Evolutionary conservation across 139 green algal species (phyloP).

Genomic region (Nannochloris sp.): DNA sequence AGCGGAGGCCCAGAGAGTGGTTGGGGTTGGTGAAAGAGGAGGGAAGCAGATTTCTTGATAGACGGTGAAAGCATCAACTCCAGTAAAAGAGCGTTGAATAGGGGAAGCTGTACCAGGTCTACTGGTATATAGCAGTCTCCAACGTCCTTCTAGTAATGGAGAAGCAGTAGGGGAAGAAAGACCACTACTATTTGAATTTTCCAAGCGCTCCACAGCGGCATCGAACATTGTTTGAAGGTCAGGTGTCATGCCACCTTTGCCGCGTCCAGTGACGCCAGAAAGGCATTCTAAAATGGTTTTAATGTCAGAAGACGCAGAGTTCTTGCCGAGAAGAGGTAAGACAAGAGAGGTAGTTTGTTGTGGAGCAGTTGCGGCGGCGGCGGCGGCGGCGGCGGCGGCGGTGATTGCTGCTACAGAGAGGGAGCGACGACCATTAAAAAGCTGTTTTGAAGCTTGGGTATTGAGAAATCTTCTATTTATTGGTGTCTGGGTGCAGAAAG

Average conservation of each 20-base stretch:
- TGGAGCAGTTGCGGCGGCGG: too few relatives aligned
- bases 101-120: conserved; percentile 63
- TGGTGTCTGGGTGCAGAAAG: too few relatives aligned
- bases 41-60: conserved; percentile 63
- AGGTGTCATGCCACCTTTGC: conserved; percentile 45
- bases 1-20: too few relatives aligned
- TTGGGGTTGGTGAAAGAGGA: too few relatives aligned
- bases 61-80: conserved; percentile 75
- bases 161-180: conserved; percentile 37
- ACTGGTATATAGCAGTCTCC: conserved; percentile 80
- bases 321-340: too few relatives aligned
- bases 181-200: conserved; percentile 43
- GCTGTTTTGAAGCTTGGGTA: too few relatives aligned
- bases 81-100: conserved; percentile 88
- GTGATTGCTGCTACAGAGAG: too few relatives aligned
- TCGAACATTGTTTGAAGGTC: conserved; percentile 42
- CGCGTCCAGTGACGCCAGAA: conserved; percentile 37
- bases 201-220: conserved; percentile 52
- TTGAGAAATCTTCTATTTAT: too few relatives aligned
- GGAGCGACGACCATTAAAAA: too few relatives aligned
- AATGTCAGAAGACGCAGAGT: too few relatives aligned
- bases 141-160: conserved; percentile 51
- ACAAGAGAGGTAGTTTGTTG: too few relatives aligned
- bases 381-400: too few relatives aligned
- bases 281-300: conserved; percentile 36